Evolutionary conservation across 306 rosid genomes (phyloP), one percentile per base, ranked within the genome.

Genomic region (Luffa acutangula): DNA sequence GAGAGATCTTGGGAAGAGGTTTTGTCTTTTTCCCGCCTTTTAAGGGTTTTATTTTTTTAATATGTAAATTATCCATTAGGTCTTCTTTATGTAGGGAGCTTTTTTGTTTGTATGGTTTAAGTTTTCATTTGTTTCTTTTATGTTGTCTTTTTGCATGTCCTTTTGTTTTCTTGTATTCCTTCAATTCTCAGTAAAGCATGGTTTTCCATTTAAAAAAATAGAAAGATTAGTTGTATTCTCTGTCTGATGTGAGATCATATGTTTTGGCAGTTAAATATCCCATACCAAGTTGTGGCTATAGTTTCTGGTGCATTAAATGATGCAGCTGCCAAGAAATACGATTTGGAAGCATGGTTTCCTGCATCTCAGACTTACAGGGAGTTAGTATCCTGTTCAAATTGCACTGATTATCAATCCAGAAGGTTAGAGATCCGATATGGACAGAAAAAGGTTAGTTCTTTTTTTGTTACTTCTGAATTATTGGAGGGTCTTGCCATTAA

Each of bases 251-350:
- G 31, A 4, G 31, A 63, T 63, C 8, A 14, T 31, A 17, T 62
- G 15, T 52, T 52, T 11, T 58, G 84, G 83, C 90, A 96, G 99
- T 70, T 96, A 49, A 90, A 90, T 53, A 10, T 96, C 83, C 98
- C 98, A 6, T 93, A 96, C 86, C 99, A 85, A 84, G 81, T 96
- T 79, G 99, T 95, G 63, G 67, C 94, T 63, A 89, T 95, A 7
- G 99, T 95, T 76, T 95, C 99, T 72, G 98, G 97, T 85, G 99
- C 99, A 75, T 83, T 96, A 86, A 96, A 96, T 86, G 99, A 96
- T 81, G 98, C 99, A 1, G 99, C 99, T 5, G 96, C 97, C 48
- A 96, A 96, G 93, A 96, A 96, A 84, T 91, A 87, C 85, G 99
- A 96, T 80, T 83, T 96, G 76, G 99, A 93, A 85, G 97, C 83